Evolutionary conservation across 441 rosid species (phyloP).

Genomic region (Brassica balearica): DNA sequence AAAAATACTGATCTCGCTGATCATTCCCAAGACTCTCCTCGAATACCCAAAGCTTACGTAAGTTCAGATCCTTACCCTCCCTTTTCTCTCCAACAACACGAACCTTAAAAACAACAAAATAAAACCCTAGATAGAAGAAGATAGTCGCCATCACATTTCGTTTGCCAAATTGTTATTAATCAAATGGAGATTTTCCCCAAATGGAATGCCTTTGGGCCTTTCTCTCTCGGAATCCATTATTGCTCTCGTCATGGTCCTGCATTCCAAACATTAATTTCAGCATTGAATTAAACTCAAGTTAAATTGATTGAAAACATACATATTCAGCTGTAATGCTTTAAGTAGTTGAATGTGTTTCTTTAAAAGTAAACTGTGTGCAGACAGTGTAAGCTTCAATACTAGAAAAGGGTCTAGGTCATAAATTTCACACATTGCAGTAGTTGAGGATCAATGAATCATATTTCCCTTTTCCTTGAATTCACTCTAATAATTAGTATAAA

Average conservation of each 20-base stretch:
- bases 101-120: slow-evolving; percentile 39
- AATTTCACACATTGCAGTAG: slow-evolving; percentile 50
- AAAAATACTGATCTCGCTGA: too few relatives aligned
- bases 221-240: slow-evolving; percentile 68
- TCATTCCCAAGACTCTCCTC: slow-evolving; percentile 6
- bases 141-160: slow-evolving; percentile 37
- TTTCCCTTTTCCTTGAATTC: slow-evolving; percentile 16
- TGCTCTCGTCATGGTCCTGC: slow-evolving; percentile 70
- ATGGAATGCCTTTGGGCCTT: slow-evolving; percentile 79
- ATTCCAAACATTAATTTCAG: slow-evolving; percentile 38
- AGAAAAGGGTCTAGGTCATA: slow-evolving; percentile 45
- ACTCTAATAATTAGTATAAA: slow-evolving; percentile 5
- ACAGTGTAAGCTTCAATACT: slow-evolving; percentile 38
- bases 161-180: slow-evolving; percentile 43
- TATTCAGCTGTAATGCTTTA: slow-evolving; percentile 31
- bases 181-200: slow-evolving; percentile 66
- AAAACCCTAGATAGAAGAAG: slow-evolving; percentile 40
- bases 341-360: slow-evolving; percentile 40
- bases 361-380: slow-evolving; percentile 46
- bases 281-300: slow-evolving; percentile 12
- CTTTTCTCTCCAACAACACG: slow-evolving; percentile 30
- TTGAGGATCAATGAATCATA: slow-evolving; percentile 41
- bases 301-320: slow-evolving; percentile 16
- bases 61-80: not conserved
- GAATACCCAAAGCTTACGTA: slow-evolving; percentile 35